These are phyloP conservation scores for Alisma plantagoaquatica DNA, from an alignment of 106 monocot species.

Conservation along the genomic window DNA sequence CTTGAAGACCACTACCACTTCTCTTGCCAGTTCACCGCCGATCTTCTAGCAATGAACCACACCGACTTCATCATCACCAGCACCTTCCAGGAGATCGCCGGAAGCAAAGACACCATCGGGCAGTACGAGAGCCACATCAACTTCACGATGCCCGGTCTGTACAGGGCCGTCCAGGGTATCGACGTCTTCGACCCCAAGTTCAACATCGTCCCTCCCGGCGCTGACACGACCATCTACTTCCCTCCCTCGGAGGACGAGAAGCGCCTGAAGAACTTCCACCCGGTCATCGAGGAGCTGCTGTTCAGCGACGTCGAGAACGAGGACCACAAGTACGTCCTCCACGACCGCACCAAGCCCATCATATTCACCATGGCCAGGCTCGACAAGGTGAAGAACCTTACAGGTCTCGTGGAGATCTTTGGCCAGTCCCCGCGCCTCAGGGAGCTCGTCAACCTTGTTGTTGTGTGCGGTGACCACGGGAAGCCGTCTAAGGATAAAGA, in stretches of 20 bases:
- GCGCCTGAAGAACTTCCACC: slow-evolving; percentile 12
- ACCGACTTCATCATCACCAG: slow-evolving; percentile 91
- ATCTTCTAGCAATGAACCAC: slow-evolving; percentile 86
- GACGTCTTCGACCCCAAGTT: slow-evolving; percentile 26
- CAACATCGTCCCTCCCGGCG: slow-evolving; percentile 26
- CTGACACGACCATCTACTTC: slow-evolving; percentile 24
- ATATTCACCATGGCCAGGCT: slow-evolving; percentile 66
- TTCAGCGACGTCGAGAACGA: slow-evolving; percentile 15
- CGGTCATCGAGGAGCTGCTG: slow-evolving; percentile 24
- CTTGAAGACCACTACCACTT: slow-evolving; percentile 32
- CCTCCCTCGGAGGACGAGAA: slow-evolving; percentile 11
- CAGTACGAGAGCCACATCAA: slow-evolving; percentile 23
- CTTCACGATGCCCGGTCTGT: slow-evolving; percentile 27
- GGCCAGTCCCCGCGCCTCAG: slow-evolving; percentile 28
- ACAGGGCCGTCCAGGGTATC: slow-evolving; percentile 22
- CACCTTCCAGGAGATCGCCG: slow-evolving; percentile 92
- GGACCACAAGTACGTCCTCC: slow-evolving; percentile 26
- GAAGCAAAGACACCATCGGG: slow-evolving; percentile 32
- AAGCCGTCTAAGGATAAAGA: slow-evolving; percentile 57
- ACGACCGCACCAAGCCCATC: slow-evolving; percentile 48
- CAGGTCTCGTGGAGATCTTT: slow-evolving; percentile 51
- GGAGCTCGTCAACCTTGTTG: slow-evolving; percentile 57
- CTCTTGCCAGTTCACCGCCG: slow-evolving; percentile 29
- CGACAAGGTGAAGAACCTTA: slow-evolving; percentile 53
- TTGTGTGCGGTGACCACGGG: slow-evolving; percentile 61